Evolutionary conservation across 2,329 filamentous ascomycete species (phyloP).

Genomic region (Diaporthe capsici): DNA sequence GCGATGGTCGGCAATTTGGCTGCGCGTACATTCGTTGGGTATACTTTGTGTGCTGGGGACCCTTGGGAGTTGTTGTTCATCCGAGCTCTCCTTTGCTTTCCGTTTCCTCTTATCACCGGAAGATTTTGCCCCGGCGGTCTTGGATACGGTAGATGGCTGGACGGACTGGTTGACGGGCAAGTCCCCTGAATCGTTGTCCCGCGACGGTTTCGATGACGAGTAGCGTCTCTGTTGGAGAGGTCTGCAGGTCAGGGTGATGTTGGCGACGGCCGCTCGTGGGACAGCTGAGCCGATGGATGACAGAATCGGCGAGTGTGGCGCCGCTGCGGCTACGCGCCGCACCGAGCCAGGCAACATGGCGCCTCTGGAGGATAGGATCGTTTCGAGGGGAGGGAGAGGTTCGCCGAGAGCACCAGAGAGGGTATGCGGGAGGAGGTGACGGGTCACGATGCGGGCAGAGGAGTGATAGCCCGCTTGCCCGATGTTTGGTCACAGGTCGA

Average conservation of each 20-base stretch:
- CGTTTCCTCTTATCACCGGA: conserved; percentile 69
- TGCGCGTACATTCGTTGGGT: conserved; percentile 71
- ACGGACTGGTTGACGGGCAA: conserved; percentile 65
- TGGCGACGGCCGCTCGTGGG: conserved; percentile 55
- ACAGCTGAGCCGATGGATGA: conserved; percentile 58
- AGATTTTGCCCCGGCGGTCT: conserved; percentile 58
- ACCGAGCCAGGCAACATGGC: conserved; percentile 70
- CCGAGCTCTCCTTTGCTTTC: conserved; percentile 67
- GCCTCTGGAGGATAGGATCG: conserved; percentile 28
- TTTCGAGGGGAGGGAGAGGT: not conserved
- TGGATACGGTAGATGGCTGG: conserved; percentile 60
- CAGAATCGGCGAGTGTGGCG: conserved; percentile 61
- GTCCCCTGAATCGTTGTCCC: conserved; percentile 68
- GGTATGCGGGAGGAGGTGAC: not conserved
- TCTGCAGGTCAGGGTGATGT: conserved; percentile 54
- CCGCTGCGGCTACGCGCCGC: conserved; percentile 66
- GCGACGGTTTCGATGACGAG: conserved; percentile 75
- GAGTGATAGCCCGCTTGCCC: conserved; percentile 36
- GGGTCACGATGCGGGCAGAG: conserved; percentile 35
- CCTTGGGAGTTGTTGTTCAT: conserved; percentile 73
- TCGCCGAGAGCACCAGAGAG: not conserved
- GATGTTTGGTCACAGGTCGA: conserved; percentile 36
- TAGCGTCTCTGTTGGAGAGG: conserved; percentile 67
- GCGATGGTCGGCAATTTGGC: not conserved
- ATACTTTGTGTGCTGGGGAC: conserved; percentile 83